A percentile compares a stretch with the other conserved stretches of the same genome.
Conservation (phyloP, 257 asterid genomes). For the Jacaranda copaia region DNA sequence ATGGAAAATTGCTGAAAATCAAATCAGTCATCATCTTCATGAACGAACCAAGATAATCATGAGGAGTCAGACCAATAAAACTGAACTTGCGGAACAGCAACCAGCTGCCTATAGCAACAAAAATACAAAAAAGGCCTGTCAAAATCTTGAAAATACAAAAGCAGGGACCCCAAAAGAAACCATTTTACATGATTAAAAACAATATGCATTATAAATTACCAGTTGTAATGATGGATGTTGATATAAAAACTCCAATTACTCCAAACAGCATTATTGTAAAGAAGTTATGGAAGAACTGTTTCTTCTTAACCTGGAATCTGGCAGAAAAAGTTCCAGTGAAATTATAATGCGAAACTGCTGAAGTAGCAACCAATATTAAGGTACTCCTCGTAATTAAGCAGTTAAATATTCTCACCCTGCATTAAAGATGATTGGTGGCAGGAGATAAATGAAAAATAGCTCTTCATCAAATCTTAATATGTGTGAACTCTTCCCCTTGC, state of each 20-base stretch:
- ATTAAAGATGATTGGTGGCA: constrained; percentile 92
- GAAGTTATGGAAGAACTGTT: constrained; percentile 94
- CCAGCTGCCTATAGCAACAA: constrained; percentile 61
- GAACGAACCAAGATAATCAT: constrained; percentile 83
- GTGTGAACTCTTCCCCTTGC: constrained; percentile 85
- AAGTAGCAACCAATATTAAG: not conserved
- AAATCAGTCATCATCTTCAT: constrained; percentile 19
- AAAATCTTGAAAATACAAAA: not conserved
- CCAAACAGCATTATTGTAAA: constrained; percentile 93
- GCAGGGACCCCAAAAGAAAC: not conserved
- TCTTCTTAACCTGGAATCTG: constrained; percentile 98
- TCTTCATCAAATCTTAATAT: constrained; percentile 88
- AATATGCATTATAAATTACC: constrained; percentile 50
- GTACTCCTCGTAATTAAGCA: not conserved
- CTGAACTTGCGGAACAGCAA: constrained; percentile 70
- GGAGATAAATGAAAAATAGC: constrained; percentile 86
- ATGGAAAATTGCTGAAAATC: constrained; percentile 18
- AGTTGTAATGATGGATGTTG: constrained; percentile 68
- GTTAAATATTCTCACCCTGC: constrained; percentile 74
- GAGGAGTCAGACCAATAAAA: constrained; percentile 60
- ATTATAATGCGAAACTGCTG: constrained; percentile 4
- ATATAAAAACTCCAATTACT: constrained; percentile 84
- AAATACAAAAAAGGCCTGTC: constrained; percentile 1
- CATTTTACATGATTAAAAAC: not conserved
- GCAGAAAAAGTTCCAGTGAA: not conserved